Base-by-base conservation (phyloP, 805 yeast species). In the Candida manassasensis region DNA sequence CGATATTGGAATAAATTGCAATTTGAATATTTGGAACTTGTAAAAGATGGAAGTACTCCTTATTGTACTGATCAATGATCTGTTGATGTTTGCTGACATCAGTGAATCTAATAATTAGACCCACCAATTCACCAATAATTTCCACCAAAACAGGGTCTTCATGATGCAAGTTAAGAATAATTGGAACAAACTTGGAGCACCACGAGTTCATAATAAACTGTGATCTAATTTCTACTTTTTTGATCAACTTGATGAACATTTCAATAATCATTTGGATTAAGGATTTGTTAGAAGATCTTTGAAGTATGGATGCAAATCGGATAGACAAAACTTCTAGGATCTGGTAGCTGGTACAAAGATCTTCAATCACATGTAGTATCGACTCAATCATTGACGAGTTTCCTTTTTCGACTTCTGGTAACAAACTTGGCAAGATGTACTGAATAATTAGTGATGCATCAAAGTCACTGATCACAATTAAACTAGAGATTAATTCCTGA, bases 401-500 rank as follows among this genome's bases (percentile, higher is more conserved):
- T 19, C 26, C n/a, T 12, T 22, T 26, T 31, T 58, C 61, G 22
- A 36, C 30, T 39, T 36, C 30, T 48, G 40, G 8, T 43, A 58
- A 36, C 41, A 55, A 38, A 36, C 42, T 50, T 6, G 63, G 52
- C 3, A 66, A 59, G 10, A 53, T 43, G 5, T 52, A 60, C 12
- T 64, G 59, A 18, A 45, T 39, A 3, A 46, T 30, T 8, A 45
- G 25, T 17, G 12, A 31, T 8, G 47, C 42, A 6, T 16, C 34
- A 6, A 43, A 44, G 1, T 55, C 48, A n/a, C 76, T 68, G 2
- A 81, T 47, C 9, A 57, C 58, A 4, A 71, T 67, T 33, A 88
- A 56, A 0, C 87, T 79, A 7, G 61, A 69, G 16, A 82, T 51
- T 10, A 80, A 68, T 10, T 77, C 78, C 12, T 59, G 60, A 26